Evolutionary conservation across 106 monocot species (phyloP).

Genomic region (Dendrobium officinale): DNA sequence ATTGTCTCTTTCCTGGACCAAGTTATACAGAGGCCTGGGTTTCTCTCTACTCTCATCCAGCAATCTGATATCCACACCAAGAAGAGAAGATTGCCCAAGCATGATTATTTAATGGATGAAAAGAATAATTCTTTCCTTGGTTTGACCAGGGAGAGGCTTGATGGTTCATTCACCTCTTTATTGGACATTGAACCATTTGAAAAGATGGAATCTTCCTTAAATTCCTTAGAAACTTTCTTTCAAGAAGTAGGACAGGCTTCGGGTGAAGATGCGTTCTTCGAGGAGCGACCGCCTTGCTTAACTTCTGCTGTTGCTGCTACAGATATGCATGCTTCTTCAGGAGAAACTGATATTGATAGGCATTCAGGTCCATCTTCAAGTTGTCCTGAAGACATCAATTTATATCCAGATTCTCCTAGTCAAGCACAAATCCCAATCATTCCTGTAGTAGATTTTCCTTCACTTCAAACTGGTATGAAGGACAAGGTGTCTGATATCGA

Average conservation of each 20-base stretch:
- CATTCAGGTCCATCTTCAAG: slow-evolving; percentile 14
- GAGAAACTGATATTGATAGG: slow-evolving; percentile 36
- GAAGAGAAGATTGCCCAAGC: slow-evolving; percentile 54
- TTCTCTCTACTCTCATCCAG: slow-evolving; percentile 41
- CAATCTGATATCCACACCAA: slow-evolving; percentile 42
- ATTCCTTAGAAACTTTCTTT: slow-evolving; percentile 70
- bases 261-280: slow-evolving; percentile 46
- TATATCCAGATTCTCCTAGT: slow-evolving; percentile 42
- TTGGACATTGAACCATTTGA: slow-evolving; percentile 58
- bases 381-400: slow-evolving; percentile 19
- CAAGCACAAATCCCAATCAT: slow-evolving; percentile 35
- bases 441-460: slow-evolving; percentile 17
- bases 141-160: slow-evolving; percentile 8
- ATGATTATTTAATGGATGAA: slow-evolving; percentile 21
- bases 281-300: slow-evolving; percentile 15
- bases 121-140: slow-evolving; percentile 2
- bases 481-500: slow-evolving; percentile 22
- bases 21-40: slow-evolving; percentile 38
- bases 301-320: slow-evolving; percentile 46
- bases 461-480: slow-evolving; percentile 34
- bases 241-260: slow-evolving; percentile 50
- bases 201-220: slow-evolving; percentile 81
- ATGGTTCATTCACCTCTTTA: slow-evolving; percentile 6
- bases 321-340: slow-evolving; percentile 41
- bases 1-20: slow-evolving; percentile 34